phyloP scores from a whole-genome alignment of 2,329 filamentous ascomycete species.

The Drechslera avenae region DNA sequence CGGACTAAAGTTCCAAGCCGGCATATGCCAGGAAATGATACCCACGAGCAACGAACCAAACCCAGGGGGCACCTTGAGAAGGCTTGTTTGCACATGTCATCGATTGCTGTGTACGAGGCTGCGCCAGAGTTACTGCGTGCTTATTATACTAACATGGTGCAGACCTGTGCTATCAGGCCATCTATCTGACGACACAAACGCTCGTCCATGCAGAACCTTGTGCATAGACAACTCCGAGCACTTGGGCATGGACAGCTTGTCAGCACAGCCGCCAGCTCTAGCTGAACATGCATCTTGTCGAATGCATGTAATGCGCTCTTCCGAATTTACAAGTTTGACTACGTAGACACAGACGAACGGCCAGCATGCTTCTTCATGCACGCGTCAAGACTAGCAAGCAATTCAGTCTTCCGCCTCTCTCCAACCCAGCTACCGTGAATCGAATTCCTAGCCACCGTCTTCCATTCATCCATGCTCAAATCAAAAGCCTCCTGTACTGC shows the following conservation, averaged over 20 bases:
- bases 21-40: slow-evolving; percentile 16
- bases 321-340: background rate
- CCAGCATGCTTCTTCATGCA: slow-evolving; percentile 19
- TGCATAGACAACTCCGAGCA: background rate
- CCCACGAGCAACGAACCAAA: slow-evolving; percentile 17
- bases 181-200: background rate
- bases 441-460: slow-evolving; percentile 63
- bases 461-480: slow-evolving; percentile 69
- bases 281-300: background rate
- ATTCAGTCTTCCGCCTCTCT: slow-evolving; percentile 64
- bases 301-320: background rate
- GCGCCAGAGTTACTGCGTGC: background rate
- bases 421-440: slow-evolving; percentile 74
- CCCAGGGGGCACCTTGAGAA: background rate
- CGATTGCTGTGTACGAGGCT: slow-evolving; percentile 8
- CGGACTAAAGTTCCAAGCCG: slow-evolving; percentile 33
- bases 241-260: background rate
- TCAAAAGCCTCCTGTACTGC: slow-evolving; percentile 74
- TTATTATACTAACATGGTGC: slow-evolving; percentile 6
- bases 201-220: too few relatives aligned
- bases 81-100: background rate
- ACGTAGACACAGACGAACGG: background rate
- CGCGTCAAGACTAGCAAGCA: slow-evolving; percentile 49
- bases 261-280: background rate
- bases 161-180: background rate